These are phyloP conservation scores for Fonsecaea pedrosoi DNA, from an alignment of 2,329 filamentous ascomycete genomes.

Conservation along the genomic window DNA sequence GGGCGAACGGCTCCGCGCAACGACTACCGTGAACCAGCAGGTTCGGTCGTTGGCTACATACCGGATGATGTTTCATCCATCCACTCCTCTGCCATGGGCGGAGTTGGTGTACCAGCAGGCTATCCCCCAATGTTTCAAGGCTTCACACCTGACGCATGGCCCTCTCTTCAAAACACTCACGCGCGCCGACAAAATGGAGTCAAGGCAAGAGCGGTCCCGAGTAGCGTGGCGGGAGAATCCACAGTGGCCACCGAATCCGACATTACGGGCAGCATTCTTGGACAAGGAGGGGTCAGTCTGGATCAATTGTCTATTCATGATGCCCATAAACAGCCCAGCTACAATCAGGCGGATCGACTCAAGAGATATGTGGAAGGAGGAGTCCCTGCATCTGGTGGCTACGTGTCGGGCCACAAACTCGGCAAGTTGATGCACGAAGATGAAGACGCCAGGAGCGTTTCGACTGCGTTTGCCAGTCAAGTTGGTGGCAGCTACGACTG, in stretches of 20 bases:
- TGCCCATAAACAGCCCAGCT: conserved; percentile 72
- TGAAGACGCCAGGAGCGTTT: conserved; percentile 94
- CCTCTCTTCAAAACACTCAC: conserved; percentile 71
- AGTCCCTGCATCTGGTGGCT: conserved; percentile 70
- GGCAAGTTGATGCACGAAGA: conserved; percentile 66
- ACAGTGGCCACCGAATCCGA: conserved; percentile 92
- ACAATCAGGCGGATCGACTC: conserved; percentile 86
- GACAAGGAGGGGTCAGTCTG: conserved; percentile 87
- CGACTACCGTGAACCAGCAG: conserved; percentile 68
- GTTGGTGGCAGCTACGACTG: conserved; percentile 73
- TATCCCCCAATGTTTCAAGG: conserved; percentile 96
- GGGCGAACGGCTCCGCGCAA: conserved; percentile 56
- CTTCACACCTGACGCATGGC: conserved; percentile 88
- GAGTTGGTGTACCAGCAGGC: conserved; percentile 78
- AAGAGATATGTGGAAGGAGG: conserved; percentile 93
- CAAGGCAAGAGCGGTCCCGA: conserved; percentile 70
- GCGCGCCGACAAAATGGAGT: conserved; percentile 68
- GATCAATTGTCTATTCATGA: conserved; percentile 73
- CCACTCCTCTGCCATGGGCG: conserved; percentile 87
- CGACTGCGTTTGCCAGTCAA: conserved; percentile 95
- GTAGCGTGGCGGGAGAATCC: conserved; percentile 89
- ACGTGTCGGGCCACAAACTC: conserved; percentile 65
- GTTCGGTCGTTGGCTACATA: conserved; percentile 93
- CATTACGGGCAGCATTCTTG: conserved; percentile 76
- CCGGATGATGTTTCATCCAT: conserved; percentile 96